Percentiles rank a stretch among this genome's conserved stretches.
Conservation (phyloP, 495 filamentous ascomycete species). For the Melanomma pulvis-pyrius region DNA sequence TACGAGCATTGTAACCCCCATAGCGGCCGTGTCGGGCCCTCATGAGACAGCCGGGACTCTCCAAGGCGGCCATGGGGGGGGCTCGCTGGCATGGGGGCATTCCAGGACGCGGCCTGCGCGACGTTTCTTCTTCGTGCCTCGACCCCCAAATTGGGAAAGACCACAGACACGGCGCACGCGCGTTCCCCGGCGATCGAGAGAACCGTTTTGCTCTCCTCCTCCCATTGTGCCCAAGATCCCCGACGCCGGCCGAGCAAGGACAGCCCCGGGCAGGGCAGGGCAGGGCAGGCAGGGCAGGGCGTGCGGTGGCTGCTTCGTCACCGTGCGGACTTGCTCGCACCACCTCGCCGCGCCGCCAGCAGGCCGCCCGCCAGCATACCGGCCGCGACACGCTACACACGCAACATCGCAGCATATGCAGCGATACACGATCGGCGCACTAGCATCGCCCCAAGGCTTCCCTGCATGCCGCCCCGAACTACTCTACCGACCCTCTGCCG, state of each 20-base stretch:
- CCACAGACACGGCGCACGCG: not conserved
- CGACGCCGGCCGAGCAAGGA: not conserved
- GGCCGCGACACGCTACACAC: not conserved
- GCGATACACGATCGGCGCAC: not conserved
- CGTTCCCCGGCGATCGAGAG: not conserved
- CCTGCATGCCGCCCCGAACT: slow-evolving; percentile 5
- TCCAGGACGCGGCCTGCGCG: not conserved
- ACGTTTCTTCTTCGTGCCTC: not conserved
- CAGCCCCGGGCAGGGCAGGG: too few relatives aligned
- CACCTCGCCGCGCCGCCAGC: not conserved
- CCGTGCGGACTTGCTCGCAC: not conserved
- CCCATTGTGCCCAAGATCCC: not conserved
- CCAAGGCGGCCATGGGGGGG: too few relatives aligned
- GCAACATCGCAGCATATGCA: not conserved
- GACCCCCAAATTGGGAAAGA: too few relatives aligned
- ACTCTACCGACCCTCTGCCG: slow-evolving; percentile 2
- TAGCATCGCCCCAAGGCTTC: not conserved
- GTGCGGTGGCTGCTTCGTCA: too few relatives aligned
- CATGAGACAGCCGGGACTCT: not conserved
- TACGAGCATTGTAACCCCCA: too few relatives aligned
- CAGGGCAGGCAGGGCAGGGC: too few relatives aligned
- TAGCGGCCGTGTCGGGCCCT: not conserved
- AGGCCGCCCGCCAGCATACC: not conserved
- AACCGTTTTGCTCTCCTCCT: not conserved
- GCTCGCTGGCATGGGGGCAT: too few relatives aligned